These are phyloP conservation scores for Alternaria arborescens DNA, from an alignment of 2,329 filamentous ascomycete species.

Conservation along the genomic window DNA sequence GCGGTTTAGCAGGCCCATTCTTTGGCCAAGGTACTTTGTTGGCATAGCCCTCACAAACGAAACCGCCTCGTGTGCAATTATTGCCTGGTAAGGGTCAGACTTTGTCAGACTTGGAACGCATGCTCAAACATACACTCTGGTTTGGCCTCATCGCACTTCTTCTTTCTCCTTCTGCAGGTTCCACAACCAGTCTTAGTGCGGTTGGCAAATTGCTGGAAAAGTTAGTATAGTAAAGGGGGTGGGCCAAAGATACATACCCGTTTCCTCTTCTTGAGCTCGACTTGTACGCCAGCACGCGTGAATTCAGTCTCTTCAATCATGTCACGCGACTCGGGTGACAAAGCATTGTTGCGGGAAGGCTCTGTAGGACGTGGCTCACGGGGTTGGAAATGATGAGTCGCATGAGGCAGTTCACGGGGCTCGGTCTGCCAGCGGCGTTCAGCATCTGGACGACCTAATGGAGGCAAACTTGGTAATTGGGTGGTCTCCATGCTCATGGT, in stretches of 20 bases:
- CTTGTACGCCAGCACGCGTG: slow-evolving; percentile 55
- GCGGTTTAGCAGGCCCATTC: slow-evolving; percentile 67
- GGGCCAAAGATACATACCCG: slow-evolving; percentile 51
- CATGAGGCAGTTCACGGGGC: slow-evolving; percentile 34
- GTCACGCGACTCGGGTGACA: slow-evolving; percentile 23
- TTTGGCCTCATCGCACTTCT: slow-evolving; percentile 96
- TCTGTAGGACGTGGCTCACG: slow-evolving; percentile 39
- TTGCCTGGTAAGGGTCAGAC: slow-evolving; percentile 52
- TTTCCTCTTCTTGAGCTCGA: slow-evolving; percentile 56
- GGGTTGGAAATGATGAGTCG: slow-evolving; percentile 36
- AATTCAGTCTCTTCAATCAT: slow-evolving; percentile 47
- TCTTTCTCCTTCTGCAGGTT: slow-evolving; percentile 90
- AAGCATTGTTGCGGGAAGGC: slow-evolving; percentile 11
- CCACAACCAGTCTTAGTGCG: slow-evolving; percentile 95
- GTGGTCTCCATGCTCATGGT: slow-evolving; percentile 36
- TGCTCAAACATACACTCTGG: slow-evolving; percentile 80
- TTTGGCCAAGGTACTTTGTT: slow-evolving; percentile 81
- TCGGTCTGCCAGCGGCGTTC: slow-evolving; percentile 44
- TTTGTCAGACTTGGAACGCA: neutral
- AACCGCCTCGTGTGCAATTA: slow-evolving; percentile 90
- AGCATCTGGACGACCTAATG: slow-evolving; percentile 36
- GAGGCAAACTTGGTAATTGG: slow-evolving; percentile 37
- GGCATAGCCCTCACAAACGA: slow-evolving; percentile 90
- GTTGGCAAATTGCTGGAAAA: slow-evolving; percentile 80
- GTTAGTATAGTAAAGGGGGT: slow-evolving; percentile 20